phyloP scores from a whole-genome alignment of 2,329 filamentous ascomycete species.

The Beauveria asiatica region DNA sequence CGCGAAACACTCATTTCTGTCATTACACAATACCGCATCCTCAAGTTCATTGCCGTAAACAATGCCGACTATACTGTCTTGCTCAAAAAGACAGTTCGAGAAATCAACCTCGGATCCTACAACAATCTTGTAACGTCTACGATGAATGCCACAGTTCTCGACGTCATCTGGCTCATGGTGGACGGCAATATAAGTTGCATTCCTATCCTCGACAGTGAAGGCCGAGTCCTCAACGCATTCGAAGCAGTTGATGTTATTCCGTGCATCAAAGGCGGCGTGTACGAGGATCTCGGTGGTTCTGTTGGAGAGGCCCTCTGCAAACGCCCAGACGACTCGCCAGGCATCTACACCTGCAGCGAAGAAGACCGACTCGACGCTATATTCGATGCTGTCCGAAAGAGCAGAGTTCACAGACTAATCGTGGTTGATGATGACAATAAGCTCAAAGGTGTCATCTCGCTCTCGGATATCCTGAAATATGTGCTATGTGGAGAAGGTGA shows the following conservation, averaged over 20 bases:
- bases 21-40: conserved; percentile 93
- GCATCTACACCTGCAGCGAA: conserved; percentile 91
- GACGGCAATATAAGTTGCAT: conserved; percentile 90
- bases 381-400: conserved; percentile 93
- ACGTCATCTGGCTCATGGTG: conserved; percentile 90
- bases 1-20: conserved; percentile 92
- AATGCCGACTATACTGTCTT: conserved; percentile 75
- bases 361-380: conserved; percentile 91
- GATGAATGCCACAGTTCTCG: conserved; percentile 87
- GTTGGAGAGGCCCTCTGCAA: conserved; percentile 86
- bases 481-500: conserved; percentile 72
- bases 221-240: conserved; percentile 84
- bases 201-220: conserved; percentile 75
- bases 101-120: conserved; percentile 82
- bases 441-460: conserved; percentile 79
- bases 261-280: conserved; percentile 85
- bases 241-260: conserved; percentile 96
- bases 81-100: conserved; percentile 76
- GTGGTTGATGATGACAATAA: conserved; percentile 85
- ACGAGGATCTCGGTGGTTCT: conserved; percentile 78
- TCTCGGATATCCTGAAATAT: conserved; percentile 95
- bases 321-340: conserved; percentile 82
- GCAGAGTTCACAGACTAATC: conserved; percentile 84
- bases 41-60: conserved; percentile 98
- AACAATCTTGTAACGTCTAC: conserved; percentile 67